Conservation (phyloP, 176 grass and related monocot species). For the bread wheat (Triticum aestivum) region DNA sequence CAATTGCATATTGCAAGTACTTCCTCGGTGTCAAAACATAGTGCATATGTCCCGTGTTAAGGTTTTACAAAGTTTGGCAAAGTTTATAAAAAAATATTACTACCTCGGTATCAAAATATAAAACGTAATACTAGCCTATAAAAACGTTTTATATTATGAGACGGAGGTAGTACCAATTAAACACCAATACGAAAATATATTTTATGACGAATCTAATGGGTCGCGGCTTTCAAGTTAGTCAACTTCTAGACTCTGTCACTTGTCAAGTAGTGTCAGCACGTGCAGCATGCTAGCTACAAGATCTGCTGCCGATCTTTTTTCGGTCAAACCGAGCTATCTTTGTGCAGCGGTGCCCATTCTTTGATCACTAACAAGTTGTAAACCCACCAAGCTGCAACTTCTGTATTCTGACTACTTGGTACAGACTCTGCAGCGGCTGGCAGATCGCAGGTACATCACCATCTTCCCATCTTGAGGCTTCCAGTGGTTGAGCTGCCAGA, state of each 20-base stretch:
- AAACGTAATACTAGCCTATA: no score
- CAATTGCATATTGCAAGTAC: neutral
- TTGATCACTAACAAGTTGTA: neutral
- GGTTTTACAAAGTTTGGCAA: neutral
- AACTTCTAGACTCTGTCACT: neutral
- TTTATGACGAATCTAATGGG: neutral
- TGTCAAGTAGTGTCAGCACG: neutral
- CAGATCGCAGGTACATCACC: neutral
- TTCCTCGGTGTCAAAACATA: neutral
- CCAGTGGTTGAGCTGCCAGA: neutral
- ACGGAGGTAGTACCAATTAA: neutral
- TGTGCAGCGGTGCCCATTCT: neutral
- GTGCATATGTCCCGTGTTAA: neutral
- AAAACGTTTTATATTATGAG: no score
- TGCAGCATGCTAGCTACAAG: neutral
- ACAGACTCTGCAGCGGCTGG: neutral
- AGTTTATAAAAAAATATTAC: neutral
- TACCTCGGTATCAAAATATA: no score
- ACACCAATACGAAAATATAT: neutral
- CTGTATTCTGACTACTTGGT: neutral
- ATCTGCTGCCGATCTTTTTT: neutral
- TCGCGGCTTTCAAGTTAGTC: neutral
- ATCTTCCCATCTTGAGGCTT: neutral
- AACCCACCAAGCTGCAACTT: neutral
- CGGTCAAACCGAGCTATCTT: constrained; percentile 8